These are phyloP conservation scores for Auriscalpium orientale DNA, from an alignment of 768 basidiomycete genomes.

Conservation along the genomic window DNA sequence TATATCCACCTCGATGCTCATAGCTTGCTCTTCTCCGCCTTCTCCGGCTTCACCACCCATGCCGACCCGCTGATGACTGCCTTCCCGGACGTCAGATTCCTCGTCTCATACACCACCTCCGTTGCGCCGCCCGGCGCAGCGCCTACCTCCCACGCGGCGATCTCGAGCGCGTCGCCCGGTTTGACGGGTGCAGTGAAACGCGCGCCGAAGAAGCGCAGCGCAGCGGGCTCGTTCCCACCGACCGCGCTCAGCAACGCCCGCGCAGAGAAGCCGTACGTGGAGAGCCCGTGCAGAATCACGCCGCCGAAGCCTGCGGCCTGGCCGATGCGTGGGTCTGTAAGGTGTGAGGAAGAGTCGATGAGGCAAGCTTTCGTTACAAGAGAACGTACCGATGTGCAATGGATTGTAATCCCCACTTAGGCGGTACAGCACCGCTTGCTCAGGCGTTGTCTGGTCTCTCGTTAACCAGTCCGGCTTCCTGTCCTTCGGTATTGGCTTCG, in stretches of 20 bases:
- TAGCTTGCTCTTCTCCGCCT: constrained; percentile 37
- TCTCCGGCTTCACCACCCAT: constrained; percentile 55
- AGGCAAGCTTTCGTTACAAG: neutral
- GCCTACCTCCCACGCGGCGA: constrained; percentile 71
- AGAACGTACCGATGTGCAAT: constrained; percentile 36
- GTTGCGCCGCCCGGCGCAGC: constrained; percentile 28
- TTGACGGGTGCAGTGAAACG: constrained; percentile 80
- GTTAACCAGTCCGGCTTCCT: constrained; percentile 34
- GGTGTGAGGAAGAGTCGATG: neutral
- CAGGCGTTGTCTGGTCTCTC: constrained; percentile 30
- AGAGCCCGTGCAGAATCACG: constrained; percentile 79
- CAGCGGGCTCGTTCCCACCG: constrained; percentile 50
- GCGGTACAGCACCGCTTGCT: constrained; percentile 40
- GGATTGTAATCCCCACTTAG: constrained; percentile 48
- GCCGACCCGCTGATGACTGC: constrained; percentile 56
- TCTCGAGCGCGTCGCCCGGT: constrained; percentile 78
- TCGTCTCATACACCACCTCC: constrained; percentile 33
- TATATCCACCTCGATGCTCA: constrained; percentile 14
- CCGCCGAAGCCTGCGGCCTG: constrained; percentile 71
- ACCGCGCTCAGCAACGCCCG: constrained; percentile 62
- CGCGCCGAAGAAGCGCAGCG: constrained; percentile 61
- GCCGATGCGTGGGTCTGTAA: constrained; percentile 66
- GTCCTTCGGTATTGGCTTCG: constrained; percentile 30
- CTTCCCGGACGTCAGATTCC: constrained; percentile 32
- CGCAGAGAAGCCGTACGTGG: constrained; percentile 76